Evolutionary conservation across 371 early-diverging fungal species (phyloP).

Genomic region (Mortierella sp.): DNA sequence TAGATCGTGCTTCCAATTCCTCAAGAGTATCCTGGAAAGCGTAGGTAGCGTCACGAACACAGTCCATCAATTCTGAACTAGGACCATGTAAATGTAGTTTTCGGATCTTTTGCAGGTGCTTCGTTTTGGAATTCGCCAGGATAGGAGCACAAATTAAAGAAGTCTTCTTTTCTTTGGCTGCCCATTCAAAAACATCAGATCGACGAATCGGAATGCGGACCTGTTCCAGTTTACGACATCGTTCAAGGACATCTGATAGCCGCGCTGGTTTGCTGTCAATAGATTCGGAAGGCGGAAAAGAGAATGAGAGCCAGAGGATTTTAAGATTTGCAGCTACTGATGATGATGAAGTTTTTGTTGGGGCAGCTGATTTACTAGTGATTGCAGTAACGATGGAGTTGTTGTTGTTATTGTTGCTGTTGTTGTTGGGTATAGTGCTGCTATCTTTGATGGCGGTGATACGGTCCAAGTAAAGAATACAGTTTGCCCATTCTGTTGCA

Average conservation of each 20-base stretch:
- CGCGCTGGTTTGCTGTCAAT: slow-evolving; percentile 15
- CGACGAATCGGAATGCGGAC: slow-evolving; percentile 36
- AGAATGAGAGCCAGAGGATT: slow-evolving; percentile 22
- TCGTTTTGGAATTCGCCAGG: slow-evolving; percentile 26
- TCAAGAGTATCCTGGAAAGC: slow-evolving; percentile 45
- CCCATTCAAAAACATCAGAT: slow-evolving; percentile 41
- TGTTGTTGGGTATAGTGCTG: not conserved
- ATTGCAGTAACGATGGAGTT: not conserved
- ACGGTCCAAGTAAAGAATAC: slow-evolving; percentile 27
- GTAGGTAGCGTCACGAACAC: slow-evolving; percentile 36
- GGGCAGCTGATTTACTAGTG: not conserved
- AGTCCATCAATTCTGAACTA: slow-evolving; percentile 38
- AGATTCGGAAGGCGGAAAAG: slow-evolving; percentile 23
- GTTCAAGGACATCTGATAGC: slow-evolving; percentile 21
- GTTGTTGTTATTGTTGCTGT: not conserved
- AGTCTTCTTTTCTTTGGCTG: slow-evolving; percentile 23
- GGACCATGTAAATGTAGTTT: slow-evolving; percentile 37
- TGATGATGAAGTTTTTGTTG: not conserved
- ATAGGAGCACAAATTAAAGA: slow-evolving; percentile 44
- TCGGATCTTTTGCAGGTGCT: slow-evolving; percentile 24
- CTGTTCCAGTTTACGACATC: slow-evolving; percentile 30
- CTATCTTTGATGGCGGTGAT: not conserved
- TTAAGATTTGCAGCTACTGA: slow-evolving; percentile 6
- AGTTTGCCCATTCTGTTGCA: slow-evolving; percentile 28
- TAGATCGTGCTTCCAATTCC: slow-evolving; percentile 33